phyloP scores from a whole-genome alignment of 2,329 filamentous ascomycete species.

The Penicillium thymicola region DNA sequence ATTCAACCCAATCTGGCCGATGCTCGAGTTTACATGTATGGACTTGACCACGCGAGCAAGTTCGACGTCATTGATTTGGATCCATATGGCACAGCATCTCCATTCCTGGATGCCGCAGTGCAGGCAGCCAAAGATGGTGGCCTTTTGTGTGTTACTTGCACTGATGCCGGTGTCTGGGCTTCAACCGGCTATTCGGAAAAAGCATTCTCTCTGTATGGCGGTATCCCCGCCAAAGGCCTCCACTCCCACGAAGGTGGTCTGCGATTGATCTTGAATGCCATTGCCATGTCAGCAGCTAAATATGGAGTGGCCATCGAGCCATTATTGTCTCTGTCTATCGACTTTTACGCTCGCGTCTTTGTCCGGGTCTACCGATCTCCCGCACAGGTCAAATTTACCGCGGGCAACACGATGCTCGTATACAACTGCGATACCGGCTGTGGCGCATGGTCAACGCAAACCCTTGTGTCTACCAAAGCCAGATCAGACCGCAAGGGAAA shows the following conservation, averaged over 20 bases:
- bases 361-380: slow-evolving; percentile 77
- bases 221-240: slow-evolving; percentile 76
- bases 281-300: slow-evolving; percentile 74
- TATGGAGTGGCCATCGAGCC: slow-evolving; percentile 90
- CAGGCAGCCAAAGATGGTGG: slow-evolving; percentile 86
- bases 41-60: slow-evolving; percentile 50
- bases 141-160: slow-evolving; percentile 91
- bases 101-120: slow-evolving; percentile 86
- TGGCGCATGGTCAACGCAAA: slow-evolving; percentile 84
- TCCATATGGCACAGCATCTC: slow-evolving; percentile 88
- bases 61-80: slow-evolving; percentile 97
- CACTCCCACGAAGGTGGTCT: slow-evolving; percentile 88
- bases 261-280: slow-evolving; percentile 76
- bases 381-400: slow-evolving; percentile 82
- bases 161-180: slow-evolving; percentile 91
- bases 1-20: slow-evolving; percentile 75
- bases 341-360: slow-evolving; percentile 91
- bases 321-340: slow-evolving; percentile 86
- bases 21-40: slow-evolving; percentile 89
- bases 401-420: slow-evolving; percentile 86
- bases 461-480: slow-evolving; percentile 66
- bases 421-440: slow-evolving; percentile 91
- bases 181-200: slow-evolving; percentile 94
- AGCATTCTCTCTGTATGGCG: slow-evolving; percentile 88
- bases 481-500: slow-evolving; percentile 67